Evolutionary conservation across 2,329 filamentous ascomycete genomes (phyloP).

Genomic region (Alternaria incomplexa): DNA sequence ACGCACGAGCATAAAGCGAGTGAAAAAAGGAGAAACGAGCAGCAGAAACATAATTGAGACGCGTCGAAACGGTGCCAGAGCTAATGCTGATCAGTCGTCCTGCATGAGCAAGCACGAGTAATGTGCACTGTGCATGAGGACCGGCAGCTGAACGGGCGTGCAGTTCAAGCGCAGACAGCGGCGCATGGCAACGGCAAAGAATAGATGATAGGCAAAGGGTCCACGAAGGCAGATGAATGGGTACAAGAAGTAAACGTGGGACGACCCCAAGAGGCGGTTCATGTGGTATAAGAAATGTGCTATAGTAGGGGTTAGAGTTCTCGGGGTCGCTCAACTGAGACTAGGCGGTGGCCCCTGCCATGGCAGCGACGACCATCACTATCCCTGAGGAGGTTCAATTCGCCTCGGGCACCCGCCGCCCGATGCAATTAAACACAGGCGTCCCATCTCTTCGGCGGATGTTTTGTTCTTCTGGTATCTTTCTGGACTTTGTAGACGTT

Average conservation of each 20-base stretch:
- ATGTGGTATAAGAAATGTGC: neutral
- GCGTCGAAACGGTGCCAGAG: neutral
- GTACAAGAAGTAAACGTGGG: neutral
- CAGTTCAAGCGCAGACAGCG: neutral
- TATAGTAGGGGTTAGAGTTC: conserved; percentile 3
- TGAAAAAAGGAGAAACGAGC: neutral
- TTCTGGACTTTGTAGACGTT: neutral
- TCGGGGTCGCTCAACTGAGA: neutral
- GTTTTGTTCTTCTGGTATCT: conserved; percentile 1
- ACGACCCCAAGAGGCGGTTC: neutral
- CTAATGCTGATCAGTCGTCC: neutral
- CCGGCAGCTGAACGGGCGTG: neutral
- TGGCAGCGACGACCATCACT: conserved; percentile 1
- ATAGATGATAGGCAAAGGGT: neutral
- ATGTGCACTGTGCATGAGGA: conserved; percentile 1
- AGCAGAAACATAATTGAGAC: neutral
- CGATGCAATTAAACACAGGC: conserved; percentile 14
- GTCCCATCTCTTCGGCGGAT: conserved; percentile 1
- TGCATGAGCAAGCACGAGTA: conserved; percentile 1
- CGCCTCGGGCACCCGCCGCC: conserved; percentile 3
- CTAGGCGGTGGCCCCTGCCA: conserved; percentile 9
- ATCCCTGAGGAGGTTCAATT: conserved; percentile 8
- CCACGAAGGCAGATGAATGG: neutral
- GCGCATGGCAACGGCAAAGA: neutral
- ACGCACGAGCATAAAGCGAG: neutral